Evolutionary conservation across 2,329 filamentous ascomycete genomes (phyloP), one percentile per base, ranked within the genome.

Genomic region (Colletotrichum sansevieriae): DNA sequence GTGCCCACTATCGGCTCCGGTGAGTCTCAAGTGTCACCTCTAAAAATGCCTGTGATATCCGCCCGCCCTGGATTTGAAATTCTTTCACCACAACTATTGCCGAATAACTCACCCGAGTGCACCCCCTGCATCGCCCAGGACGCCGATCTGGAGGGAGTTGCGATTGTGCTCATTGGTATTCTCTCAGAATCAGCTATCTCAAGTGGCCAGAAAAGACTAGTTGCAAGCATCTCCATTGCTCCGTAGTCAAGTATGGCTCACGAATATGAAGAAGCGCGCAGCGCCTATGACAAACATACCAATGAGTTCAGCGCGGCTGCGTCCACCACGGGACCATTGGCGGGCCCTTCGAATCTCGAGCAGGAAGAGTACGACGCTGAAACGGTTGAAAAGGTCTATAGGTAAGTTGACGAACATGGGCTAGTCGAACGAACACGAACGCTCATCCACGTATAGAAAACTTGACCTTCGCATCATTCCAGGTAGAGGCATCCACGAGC

Each of bases 401-500:
- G 77, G 80, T 82, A 65, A 55, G 73, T 68, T 44, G 22, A 3
- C 25, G 15, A 33, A 8, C 37, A 15, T 33, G 13, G 11, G 43
- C 35, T 39, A 10, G 33, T 5, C n/a, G 39, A 10, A 9, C 56
- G n/a, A 8, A 15, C 18, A 29, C 11, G 18, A 18, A 56, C 46
- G 61, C 44, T 63, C 44, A 56, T 47, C 39, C 18, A 25, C 9
- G 1, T 46, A 13, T 65, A 84, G 81, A 72, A 88, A 88, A 75
- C 82, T 89, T 55, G 87, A 90, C 75, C 76, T 78, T 29, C 85
- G 87, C 73, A 89, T 90, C 74, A 89, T 90, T 71, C 87, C 87
- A 72, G 83, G 85, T 87, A 75, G 35, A 12, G n/a, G 15, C 35
- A 18, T 43, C 25, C 12, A 47, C 22, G 2, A 12, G 13, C 20